Evolutionary conservation across 768 basidiomycete species (phyloP).

Genomic region (Tricholoma sp.): DNA sequence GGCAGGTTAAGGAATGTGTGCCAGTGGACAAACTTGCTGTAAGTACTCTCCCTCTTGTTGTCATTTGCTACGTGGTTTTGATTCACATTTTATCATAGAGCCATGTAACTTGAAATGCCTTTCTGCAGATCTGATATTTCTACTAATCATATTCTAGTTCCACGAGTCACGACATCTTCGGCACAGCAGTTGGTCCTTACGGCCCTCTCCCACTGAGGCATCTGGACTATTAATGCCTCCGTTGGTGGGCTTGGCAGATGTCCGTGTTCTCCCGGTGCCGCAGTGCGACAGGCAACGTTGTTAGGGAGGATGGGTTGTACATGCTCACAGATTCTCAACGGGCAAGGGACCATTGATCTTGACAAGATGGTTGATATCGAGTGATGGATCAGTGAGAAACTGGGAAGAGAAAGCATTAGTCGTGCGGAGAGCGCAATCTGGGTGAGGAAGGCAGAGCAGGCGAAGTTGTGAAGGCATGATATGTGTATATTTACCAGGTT

Average conservation of each 20-base stretch:
- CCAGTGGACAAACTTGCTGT: slow-evolving; percentile 67
- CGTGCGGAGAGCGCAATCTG: slow-evolving; percentile 70
- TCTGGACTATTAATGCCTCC: slow-evolving; percentile 78
- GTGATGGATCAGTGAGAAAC: slow-evolving; percentile 69
- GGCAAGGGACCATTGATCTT: slow-evolving; percentile 46
- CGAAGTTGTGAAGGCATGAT: neutral
- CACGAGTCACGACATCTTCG: slow-evolving; percentile 93
- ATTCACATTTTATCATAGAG: slow-evolving; percentile 29
- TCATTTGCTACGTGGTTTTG: neutral
- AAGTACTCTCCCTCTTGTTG: too few relatives aligned
- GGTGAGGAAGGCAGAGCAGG: slow-evolving; percentile 29
- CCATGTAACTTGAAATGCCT: slow-evolving; percentile 46
- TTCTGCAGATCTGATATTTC: neutral
- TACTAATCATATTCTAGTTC: slow-evolving; percentile 45
- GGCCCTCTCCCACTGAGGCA: slow-evolving; percentile 65
- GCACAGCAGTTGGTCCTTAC: slow-evolving; percentile 71
- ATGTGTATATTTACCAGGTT: too few relatives aligned
- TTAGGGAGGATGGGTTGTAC: slow-evolving; percentile 89
- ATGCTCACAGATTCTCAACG: slow-evolving; percentile 59
- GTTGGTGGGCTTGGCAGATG: slow-evolving; percentile 93
- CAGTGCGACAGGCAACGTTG: slow-evolving; percentile 94
- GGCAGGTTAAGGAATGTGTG: slow-evolving; percentile 58
- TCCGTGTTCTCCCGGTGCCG: slow-evolving; percentile 92
- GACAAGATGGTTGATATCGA: slow-evolving; percentile 71
- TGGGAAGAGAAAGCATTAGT: slow-evolving; percentile 68